These are phyloP conservation scores for Filosporella fistucella DNA, from an alignment of 495 filamentous ascomycete genomes.

Conservation along the genomic window DNA sequence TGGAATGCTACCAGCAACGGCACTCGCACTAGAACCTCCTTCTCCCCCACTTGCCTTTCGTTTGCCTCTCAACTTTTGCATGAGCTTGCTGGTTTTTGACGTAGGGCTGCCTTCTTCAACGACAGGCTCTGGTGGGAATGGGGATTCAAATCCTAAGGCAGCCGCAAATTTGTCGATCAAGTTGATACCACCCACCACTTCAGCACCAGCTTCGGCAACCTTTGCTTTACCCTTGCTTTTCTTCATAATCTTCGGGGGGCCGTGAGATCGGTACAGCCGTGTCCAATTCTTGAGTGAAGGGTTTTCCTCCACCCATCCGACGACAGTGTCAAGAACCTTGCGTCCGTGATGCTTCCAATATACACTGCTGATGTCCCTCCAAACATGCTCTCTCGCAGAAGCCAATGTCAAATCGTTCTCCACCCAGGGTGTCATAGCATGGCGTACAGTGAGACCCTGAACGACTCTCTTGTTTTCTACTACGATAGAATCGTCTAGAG, in stretches of 20 bases:
- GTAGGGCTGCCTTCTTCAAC: neutral
- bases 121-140: neutral
- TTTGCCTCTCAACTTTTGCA: constrained; percentile 1
- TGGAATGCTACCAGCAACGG: neutral
- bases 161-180: constrained; percentile 7
- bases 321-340: constrained; percentile 5
- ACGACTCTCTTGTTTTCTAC: constrained; percentile 33
- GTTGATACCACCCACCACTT: neutral
- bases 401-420: constrained; percentile 3
- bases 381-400: neutral
- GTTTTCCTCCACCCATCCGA: constrained; percentile 12
- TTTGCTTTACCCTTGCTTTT: constrained; percentile 8
- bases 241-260: neutral
- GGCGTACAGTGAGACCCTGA: constrained; percentile 33
- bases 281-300: neutral
- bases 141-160: constrained; percentile 3
- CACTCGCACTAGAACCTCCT: neutral
- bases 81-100: neutral
- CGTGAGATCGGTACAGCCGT: neutral
- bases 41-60: constrained; percentile 2
- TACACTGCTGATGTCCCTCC: constrained; percentile 11
- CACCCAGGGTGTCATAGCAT: constrained; percentile 45
- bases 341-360: constrained; percentile 16
- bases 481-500: constrained; percentile 18
- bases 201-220: no score